Evolutionary conservation across 148 eudicot genomes (phyloP), one percentile per base, ranked within the genome.

Genomic region (Limonium bicolor): DNA sequence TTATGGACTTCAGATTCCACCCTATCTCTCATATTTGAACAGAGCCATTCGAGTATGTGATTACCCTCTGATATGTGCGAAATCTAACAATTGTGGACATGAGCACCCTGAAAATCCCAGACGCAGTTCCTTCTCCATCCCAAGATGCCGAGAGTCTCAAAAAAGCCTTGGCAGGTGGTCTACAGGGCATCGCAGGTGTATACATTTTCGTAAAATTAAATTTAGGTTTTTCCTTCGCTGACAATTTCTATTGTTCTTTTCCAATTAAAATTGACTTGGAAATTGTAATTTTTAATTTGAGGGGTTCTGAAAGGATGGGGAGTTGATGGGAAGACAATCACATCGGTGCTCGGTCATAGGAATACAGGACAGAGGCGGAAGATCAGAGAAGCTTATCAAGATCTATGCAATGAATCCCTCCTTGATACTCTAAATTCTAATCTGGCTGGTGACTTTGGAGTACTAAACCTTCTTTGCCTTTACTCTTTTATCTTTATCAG

Each of bases 401-500:
- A 62, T 49, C 60, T 71, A 47, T 77, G 69, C 65, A 65, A 72
- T 36, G 22, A 60, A 42, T 72, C 86, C 6, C 74, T 80, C 18
- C 56, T 77, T 55, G 55, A 74, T 35, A 31, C 25, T 40, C 80
- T 85, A 21, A 18, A 36, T 4, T 62, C 86, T 69, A 78, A 85
- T 36, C 66, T 80, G 24, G 80, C 80, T 32, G 95, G 95, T 60
- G 73, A 80, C 48, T 80, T 80, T 20, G 30, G 51, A 72, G 82
- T 75, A 65, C 16, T n/a, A n/a, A 1, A 14, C 41, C 17, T 51
- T 38, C 9, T 27, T 22, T 20, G 7, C 29, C 15, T 20, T 25
- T 51, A 61, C 22, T 48, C 9, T 43, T 9, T 51, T 27, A 3
- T 32, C 16, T 22, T 40, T 1, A 36, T n/a, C 48, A 15, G 29